Base-by-base conservation (phyloP, 257 asterid species). In the Nicotiana undulata region DNA sequence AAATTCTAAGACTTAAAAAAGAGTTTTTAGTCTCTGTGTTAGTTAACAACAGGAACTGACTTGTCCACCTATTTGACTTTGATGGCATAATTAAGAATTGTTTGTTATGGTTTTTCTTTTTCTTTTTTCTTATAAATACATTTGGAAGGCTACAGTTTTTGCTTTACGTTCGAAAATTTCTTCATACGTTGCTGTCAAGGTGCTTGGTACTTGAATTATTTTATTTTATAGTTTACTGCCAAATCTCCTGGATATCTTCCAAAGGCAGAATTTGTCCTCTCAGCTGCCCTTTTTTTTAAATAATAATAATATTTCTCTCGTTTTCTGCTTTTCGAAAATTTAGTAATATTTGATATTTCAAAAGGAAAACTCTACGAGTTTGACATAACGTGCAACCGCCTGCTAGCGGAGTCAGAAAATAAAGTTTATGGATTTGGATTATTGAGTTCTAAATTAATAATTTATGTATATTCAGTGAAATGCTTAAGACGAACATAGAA, bases 31-130 rank as follows among this genome's bases (percentile, higher is more conserved):
- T 77, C 81, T 44, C 22, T 77, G 59, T 77, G 59, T 77, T 59
- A 77, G 81, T 61, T 77, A 77, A 77, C 58, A 63, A 29, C 59
- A 37, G 56, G 31, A 77, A 16, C 66, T 34, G 56, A 59, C 70
- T 77, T 58, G 81, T 59, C 81, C 70, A 77, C 59, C 74, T 58
- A 34, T 55, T 77, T 77, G 81, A 77, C 81, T 77, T 77, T 63
- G 51, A 72, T 13, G 78, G 40, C 40, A 49, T 72, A 22, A 72
- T 72, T 49, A 49, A 46, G 9, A 49, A 24, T 72, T 15, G 26
- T 46, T 77, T 59, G 74, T 77, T 60, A 37, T 59, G 81, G 32
- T 5, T 20, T 65, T 51, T 5, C 16, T 13, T 70, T 70, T 7
- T 49, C 53, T 9, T 49, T 4, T 11, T 49, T 4, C 17, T 51